Conservation (phyloP, 2,329 filamentous ascomycete genomes). For the Colletotrichum sp. region DNA sequence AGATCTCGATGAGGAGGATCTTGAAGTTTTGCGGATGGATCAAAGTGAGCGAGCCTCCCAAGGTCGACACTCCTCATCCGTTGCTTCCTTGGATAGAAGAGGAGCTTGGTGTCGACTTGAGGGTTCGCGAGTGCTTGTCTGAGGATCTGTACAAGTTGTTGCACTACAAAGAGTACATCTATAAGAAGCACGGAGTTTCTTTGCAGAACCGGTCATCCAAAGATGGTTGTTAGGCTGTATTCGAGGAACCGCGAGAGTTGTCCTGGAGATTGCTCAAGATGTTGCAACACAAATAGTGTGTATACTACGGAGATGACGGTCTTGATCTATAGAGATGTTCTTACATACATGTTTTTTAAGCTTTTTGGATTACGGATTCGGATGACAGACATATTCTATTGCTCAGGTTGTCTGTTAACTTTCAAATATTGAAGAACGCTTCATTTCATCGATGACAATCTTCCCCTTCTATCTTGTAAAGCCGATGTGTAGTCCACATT, state of each 20-base stretch:
- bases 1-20: neutral
- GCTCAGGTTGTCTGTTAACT: neutral
- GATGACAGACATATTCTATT: neutral
- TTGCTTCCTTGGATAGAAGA: neutral
- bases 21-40: neutral
- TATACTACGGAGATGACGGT: neutral
- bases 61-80: neutral
- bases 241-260: neutral
- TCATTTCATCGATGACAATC: neutral
- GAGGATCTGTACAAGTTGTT: neutral
- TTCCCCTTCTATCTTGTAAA: neutral
- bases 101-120: neutral
- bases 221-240: neutral
- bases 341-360: neutral
- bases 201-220: neutral
- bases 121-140: neutral
- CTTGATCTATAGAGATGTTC: neutral
- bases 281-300: neutral
- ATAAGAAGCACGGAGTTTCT: neutral
- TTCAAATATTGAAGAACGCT: neutral
- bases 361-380: neutral
- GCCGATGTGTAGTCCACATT: neutral
- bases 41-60: neutral
- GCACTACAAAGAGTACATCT: neutral
- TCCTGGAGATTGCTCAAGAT: neutral